A percentile compares a stretch with the other conserved stretches of the same genome.
Conservation (phyloP, 2,329 filamentous ascomycete species). For the Phyllosticta citriasiana region DNA sequence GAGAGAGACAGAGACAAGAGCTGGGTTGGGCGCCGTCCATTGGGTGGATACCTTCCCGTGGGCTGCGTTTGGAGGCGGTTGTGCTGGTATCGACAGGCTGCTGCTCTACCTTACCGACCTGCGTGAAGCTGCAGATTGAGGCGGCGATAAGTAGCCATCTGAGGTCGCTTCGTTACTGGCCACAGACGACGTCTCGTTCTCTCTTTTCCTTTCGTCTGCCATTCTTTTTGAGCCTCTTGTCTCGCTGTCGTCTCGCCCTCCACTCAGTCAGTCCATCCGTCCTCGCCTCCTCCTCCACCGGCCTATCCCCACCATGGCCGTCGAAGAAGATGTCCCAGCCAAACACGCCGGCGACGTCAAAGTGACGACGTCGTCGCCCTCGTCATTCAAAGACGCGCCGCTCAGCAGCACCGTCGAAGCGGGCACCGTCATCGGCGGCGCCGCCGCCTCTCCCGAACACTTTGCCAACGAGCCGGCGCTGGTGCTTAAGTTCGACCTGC, state of each 20-base stretch:
- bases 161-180: background rate
- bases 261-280: background rate
- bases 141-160: background rate
- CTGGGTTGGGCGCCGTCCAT: background rate
- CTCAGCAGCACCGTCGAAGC: background rate
- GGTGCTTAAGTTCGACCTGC: conserved; percentile 45
- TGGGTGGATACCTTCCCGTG: background rate
- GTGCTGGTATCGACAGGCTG: background rate
- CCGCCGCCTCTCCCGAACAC: background rate
- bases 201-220: background rate
- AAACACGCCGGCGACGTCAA: background rate
- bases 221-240: background rate
- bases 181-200: background rate
- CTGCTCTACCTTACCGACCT: background rate
- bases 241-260: background rate
- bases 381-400: conserved; percentile 4
- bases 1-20: background rate
- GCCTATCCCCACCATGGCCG: background rate
- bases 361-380: conserved; percentile 3
- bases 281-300: background rate
- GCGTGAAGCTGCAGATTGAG: background rate
- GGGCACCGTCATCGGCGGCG: background rate
- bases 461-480: conserved; percentile 27
- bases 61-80: background rate
- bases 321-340: background rate